Conservation (phyloP, 306 rosid genomes). For the Trifolium pratense region DNA sequence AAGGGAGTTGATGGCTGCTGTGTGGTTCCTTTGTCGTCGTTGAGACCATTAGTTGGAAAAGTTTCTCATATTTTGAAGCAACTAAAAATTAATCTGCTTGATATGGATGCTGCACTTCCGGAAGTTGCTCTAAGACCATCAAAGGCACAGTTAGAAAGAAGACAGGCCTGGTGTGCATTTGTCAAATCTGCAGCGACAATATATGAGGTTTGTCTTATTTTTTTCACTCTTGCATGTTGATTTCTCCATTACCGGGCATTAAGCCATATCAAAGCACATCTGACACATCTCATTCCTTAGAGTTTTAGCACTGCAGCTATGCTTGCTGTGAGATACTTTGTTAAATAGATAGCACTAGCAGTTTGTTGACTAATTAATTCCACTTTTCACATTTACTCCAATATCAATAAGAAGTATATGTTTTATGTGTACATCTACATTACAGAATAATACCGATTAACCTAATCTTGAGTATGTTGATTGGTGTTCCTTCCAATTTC, state of each 20-base stretch:
- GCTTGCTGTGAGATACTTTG: conserved; percentile 10
- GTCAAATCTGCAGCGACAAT: conserved; percentile 87
- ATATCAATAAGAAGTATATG: conserved; percentile 8
- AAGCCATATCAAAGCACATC: neutral
- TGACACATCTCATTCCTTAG: conserved; percentile 12
- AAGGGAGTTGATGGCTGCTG: conserved; percentile 62
- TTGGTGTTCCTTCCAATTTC: conserved; percentile 39
- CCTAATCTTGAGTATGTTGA: conserved; percentile 21
- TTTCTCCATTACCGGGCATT: conserved; percentile 22
- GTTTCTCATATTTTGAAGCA: conserved; percentile 70
- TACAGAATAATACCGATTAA: neutral
- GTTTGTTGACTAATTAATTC: conserved; percentile 5
- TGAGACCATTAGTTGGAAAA: conserved; percentile 84
- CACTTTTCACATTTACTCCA: conserved; percentile 9
- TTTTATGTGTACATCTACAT: conserved; percentile 28
- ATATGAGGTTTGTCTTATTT: conserved; percentile 69
- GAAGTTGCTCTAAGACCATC: conserved; percentile 80
- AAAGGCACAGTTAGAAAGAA: conserved; percentile 62
- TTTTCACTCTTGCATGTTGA: conserved; percentile 15
- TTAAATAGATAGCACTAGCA: neutral
- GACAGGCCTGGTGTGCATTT: conserved; percentile 95
- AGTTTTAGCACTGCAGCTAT: conserved; percentile 32
- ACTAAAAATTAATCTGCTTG: conserved; percentile 83
- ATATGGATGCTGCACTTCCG: conserved; percentile 90
- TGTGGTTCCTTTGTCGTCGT: conserved; percentile 83